Percentiles rank a stretch among this genome's conserved stretches.
These are phyloP conservation scores for Aspergillus sp. DNA, from an alignment of 2,329 filamentous ascomycete species.

Conservation along the genomic window DNA sequence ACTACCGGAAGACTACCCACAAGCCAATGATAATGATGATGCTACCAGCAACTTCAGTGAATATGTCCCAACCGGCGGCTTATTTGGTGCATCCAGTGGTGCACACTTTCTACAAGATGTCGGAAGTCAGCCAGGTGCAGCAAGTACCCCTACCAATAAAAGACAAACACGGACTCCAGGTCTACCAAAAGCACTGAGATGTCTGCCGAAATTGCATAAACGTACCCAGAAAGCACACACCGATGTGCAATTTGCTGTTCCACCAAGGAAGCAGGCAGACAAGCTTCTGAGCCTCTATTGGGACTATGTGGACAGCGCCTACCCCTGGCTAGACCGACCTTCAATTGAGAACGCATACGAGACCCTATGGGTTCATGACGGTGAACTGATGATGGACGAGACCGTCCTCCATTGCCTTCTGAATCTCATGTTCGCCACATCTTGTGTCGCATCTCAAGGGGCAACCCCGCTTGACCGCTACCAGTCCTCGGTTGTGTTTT, in stretches of 20 bases:
- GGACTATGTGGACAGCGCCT: constrained; percentile 4
- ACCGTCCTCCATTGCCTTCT: constrained; percentile 16
- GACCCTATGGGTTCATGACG: not conserved
- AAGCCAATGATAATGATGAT: not conserved
- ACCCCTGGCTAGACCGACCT: not conserved
- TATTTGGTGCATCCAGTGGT: not conserved
- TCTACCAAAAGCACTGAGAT: not conserved
- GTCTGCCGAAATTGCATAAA: not conserved
- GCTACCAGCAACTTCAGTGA: not conserved
- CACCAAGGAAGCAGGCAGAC: not conserved
- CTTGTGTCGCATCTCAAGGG: constrained; percentile 14
- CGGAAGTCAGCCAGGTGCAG: too few species aligned
- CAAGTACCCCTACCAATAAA: not conserved
- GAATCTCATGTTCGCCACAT: constrained; percentile 18
- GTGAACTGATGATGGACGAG: constrained; percentile 15
- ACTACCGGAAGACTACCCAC: not conserved
- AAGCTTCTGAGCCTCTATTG: not conserved
- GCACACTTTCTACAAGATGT: not conserved
- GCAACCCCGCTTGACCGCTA: constrained; percentile 2
- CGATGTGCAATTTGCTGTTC: not conserved
- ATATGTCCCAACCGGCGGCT: not conserved
- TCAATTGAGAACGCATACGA: not conserved
- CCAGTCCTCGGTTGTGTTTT: not conserved
- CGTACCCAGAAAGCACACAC: too few species aligned
- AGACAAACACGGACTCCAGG: not conserved